Percentiles rank a stretch among this genome's conserved stretches.
These are phyloP conservation scores for Cercophora sp. DNA, from an alignment of 495 filamentous ascomycete genomes.

Conservation along the genomic window DNA sequence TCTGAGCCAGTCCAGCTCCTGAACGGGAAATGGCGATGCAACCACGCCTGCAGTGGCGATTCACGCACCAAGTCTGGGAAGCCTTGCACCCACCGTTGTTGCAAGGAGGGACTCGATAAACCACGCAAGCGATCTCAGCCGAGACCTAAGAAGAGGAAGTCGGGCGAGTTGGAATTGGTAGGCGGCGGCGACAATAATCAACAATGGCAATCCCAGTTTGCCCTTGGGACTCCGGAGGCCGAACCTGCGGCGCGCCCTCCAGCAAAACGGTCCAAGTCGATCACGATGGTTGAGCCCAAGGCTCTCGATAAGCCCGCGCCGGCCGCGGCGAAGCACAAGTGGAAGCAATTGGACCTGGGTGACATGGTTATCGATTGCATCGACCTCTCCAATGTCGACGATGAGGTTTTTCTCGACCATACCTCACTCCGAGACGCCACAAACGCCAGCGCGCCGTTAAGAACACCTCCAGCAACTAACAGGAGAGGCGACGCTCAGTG, in stretches of 20 bases:
- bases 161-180: neutral
- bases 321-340: slow-evolving; percentile 2
- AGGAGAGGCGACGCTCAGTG: too few species aligned
- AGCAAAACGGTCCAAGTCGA: neutral
- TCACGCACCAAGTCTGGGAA: slow-evolving; percentile 59
- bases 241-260: too few species aligned
- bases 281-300: neutral
- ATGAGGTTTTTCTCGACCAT: slow-evolving; percentile 1
- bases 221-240: too few species aligned
- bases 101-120: slow-evolving; percentile 80
- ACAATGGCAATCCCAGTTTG: too few species aligned
- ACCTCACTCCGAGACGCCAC: too few species aligned
- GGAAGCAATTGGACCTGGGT: slow-evolving; percentile 2
- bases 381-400: slow-evolving; percentile 28
- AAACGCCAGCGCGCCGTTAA: too few species aligned
- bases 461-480: too few species aligned
- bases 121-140: slow-evolving; percentile 57
- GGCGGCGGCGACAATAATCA: too few species aligned
- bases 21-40: slow-evolving; percentile 87
- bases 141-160: slow-evolving; percentile 26
- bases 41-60: slow-evolving; percentile 68
- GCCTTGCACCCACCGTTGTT: slow-evolving; percentile 66
- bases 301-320: neutral
- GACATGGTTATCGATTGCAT: slow-evolving; percentile 32
- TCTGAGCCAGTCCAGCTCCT: slow-evolving; percentile 53